These are phyloP conservation scores for Pythium chondricola DNA, from an alignment of 352 stramenopile genomes.

Conservation along the genomic window DNA sequence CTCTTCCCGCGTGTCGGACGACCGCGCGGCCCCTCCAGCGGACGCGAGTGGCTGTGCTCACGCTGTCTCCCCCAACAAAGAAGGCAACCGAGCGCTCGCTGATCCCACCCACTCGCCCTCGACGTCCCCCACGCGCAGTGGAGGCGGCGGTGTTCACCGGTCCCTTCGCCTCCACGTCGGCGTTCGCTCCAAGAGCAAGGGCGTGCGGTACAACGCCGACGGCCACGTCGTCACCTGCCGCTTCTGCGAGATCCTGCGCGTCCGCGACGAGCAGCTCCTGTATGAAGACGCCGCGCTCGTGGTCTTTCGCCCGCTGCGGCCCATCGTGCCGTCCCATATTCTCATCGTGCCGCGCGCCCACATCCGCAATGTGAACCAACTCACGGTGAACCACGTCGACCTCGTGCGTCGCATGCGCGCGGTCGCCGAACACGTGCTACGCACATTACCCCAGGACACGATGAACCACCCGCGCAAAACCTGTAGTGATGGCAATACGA, in stretches of 20 bases:
- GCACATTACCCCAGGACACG: not conserved
- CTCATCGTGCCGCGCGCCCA: conserved; percentile 76
- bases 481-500: not conserved
- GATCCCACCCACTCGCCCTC: not conserved
- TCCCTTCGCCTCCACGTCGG: conserved; percentile 14
- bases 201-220: conserved; percentile 58
- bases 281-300: conserved; percentile 74
- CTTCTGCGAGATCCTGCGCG: conserved; percentile 76
- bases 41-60: too few relatives aligned
- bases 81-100: too few relatives aligned
- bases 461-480: not conserved
- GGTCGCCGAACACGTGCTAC: conserved; percentile 49
- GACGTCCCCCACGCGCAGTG: not conserved
- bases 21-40: too few relatives aligned
- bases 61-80: too few relatives aligned
- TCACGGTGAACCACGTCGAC: conserved; percentile 37
- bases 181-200: conserved; percentile 38
- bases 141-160: not conserved
- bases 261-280: conserved; percentile 51
- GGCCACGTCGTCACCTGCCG: conserved; percentile 56
- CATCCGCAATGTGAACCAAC: conserved; percentile 73
- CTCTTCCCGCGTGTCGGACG: too few relatives aligned
- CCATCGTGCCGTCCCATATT: conserved; percentile 63
- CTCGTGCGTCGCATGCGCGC: conserved; percentile 59
- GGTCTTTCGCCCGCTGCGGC: conserved; percentile 71